phyloP scores from a whole-genome alignment of 768 basidiomycete species.

The Solioccasus polychromus region DNA sequence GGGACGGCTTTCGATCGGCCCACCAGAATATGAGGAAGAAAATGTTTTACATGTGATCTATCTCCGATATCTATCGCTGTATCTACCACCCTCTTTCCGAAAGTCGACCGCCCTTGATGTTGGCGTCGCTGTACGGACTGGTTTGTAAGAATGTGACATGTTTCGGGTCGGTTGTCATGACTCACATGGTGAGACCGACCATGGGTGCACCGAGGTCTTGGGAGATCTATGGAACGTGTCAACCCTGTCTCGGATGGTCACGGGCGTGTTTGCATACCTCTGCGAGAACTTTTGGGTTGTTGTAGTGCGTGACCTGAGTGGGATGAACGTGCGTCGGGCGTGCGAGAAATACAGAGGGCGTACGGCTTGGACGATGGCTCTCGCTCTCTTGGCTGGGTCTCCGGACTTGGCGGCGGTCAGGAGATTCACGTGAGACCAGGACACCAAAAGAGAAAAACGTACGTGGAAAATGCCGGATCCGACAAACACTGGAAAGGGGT shows the following conservation, averaged over 20 bases:
- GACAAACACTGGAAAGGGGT: constrained; percentile 88
- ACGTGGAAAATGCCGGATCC: constrained; percentile 97
- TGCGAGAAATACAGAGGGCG: constrained; percentile 14
- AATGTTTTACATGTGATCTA: constrained; percentile 35
- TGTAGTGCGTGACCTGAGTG: constrained; percentile 84
- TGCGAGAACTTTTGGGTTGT: constrained; percentile 89
- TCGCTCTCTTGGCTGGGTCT: constrained; percentile 90
- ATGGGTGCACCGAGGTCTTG: constrained; percentile 87
- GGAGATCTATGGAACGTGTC: constrained; percentile 49
- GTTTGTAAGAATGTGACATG: constrained; percentile 3
- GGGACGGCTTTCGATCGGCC: constrained; percentile 28
- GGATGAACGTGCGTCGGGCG: constrained; percentile 2
- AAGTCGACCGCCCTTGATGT: constrained; percentile 67
- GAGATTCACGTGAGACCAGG: background rate
- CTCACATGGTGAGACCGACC: constrained; percentile 89
- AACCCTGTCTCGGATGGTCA: background rate
- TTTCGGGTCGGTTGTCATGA: constrained; percentile 8
- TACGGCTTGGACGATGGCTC: constrained; percentile 95
- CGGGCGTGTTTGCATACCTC: constrained; percentile 58
- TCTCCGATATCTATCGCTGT: background rate
- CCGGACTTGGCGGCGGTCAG: constrained; percentile 58
- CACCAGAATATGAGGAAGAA: constrained; percentile 31
- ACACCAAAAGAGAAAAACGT: constrained; percentile 27
- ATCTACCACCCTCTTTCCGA: constrained; percentile 66
- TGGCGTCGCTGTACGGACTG: constrained; percentile 45